phyloP scores from a whole-genome alignment of 2,329 filamentous ascomycete genomes.

The Diplodia intermedia region DNA sequence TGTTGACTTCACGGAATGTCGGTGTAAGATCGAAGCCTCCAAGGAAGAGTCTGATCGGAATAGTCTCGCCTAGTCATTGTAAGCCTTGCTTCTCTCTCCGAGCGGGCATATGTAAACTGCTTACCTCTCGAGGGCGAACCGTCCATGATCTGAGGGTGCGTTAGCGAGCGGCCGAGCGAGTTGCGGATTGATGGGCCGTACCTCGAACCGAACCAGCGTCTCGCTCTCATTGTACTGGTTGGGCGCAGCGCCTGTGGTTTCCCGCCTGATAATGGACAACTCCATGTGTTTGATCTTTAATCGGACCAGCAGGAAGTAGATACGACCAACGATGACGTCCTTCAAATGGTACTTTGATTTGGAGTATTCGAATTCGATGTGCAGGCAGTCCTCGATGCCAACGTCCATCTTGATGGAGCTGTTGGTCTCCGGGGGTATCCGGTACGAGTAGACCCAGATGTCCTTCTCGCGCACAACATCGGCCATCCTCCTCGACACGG shows the following conservation, averaged over 20 bases:
- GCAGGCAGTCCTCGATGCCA: constrained; percentile 97
- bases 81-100: constrained; percentile 34
- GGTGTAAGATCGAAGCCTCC: constrained; percentile 97
- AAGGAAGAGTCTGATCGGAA: constrained; percentile 94
- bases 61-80: constrained; percentile 72
- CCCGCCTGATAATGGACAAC: constrained; percentile 92
- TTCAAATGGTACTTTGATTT: constrained; percentile 99
- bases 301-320: constrained; percentile 96
- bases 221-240: constrained; percentile 99
- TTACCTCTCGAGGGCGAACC: constrained; percentile 93
- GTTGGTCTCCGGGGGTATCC: constrained; percentile 97
- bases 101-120: not conserved
- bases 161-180: constrained; percentile 32
- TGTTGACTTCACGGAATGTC: constrained; percentile 99
- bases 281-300: constrained; percentile 99
- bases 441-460: constrained; percentile 99
- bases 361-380: constrained; percentile 99
- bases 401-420: constrained; percentile 99
- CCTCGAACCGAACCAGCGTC: constrained; percentile 95
- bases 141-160: constrained; percentile 83
- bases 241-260: constrained; percentile 93
- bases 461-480: constrained; percentile 99
- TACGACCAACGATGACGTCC: constrained; percentile 97
- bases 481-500: constrained; percentile 94
- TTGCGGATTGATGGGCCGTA: constrained; percentile 46